Base-by-base conservation (phyloP, 106 monocot species). In the Ottelia alismoides region DNA sequence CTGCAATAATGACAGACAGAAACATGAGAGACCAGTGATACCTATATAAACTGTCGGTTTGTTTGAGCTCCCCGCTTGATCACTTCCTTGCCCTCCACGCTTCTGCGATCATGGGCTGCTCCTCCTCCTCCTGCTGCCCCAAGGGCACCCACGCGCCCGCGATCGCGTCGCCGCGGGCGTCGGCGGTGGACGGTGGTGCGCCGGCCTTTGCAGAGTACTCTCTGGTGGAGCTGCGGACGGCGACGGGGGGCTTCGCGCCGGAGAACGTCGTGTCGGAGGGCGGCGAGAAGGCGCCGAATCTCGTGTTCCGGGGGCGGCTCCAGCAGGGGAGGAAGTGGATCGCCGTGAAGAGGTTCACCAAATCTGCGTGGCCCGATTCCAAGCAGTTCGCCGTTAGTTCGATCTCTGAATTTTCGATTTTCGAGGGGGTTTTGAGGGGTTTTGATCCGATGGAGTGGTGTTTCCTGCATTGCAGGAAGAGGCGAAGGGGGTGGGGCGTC, bases 331-430 rank as follows among this genome's bases (percentile, higher is more conserved):
- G 72, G 14, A 67, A 69, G 20, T 78, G 71, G 74, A 78, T 88
- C 58, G 87, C 87, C 29, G 82, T 88, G 31, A 88, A 88, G 73
- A 88, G 82, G 67, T 88, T 88, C 73, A 57, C 82, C 47, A 88
- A 78, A 65, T 32, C 65, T 52, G 81, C 87, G 17, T 88, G 87
- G 87, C 87, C 82, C 49, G 82, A 88, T 53, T 72, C 82, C 12
- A 78, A 88, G 72, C 87, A 88, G 63, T 82, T 88, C 64, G 78
- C 78, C 3, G 87, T 88, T 11, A 22, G 28, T 24, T 46, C 51
- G 22, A n/a, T 16, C 45, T 56, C 9, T 11, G 9, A 7, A 5
- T n/a, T n/a, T 43, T 43, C 16, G 40, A 6, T 22, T 22, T 2
- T 51, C 26, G 26, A 11, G 0, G 24, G 23, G 17, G 19, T 0